phyloP scores from a whole-genome alignment of 225 moss, liverwort and hornwort genomes.

The Sphagnum contortum region DNA sequence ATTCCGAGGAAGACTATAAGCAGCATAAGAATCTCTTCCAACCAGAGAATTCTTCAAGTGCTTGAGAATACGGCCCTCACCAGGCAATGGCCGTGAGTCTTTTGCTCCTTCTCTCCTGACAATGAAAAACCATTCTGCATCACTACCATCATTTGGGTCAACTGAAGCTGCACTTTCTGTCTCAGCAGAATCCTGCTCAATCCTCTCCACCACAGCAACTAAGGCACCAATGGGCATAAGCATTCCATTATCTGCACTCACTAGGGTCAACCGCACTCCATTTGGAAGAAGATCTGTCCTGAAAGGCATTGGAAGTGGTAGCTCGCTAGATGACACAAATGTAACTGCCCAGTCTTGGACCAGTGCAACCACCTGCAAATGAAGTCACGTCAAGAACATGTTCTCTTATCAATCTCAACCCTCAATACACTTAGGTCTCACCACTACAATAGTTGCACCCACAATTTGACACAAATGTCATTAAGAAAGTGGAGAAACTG shows the following conservation, averaged over 20 bases:
- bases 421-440: too few relatives aligned
- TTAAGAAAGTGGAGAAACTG: too few relatives aligned
- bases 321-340: constrained; percentile 90
- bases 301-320: constrained; percentile 93
- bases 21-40: constrained; percentile 51
- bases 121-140: constrained; percentile 19
- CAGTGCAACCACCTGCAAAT: constrained; percentile 41
- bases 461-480: too few relatives aligned
- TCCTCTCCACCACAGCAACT: constrained; percentile 60
- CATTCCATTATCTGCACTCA: constrained; percentile 59
- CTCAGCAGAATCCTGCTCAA: constrained; percentile 1
- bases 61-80: constrained; percentile 79
- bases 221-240: constrained; percentile 59
- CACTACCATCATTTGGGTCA: constrained; percentile 13
- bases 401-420: too few relatives aligned
- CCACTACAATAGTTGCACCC: too few relatives aligned
- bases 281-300: constrained; percentile 61
- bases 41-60: constrained; percentile 48
- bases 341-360: constrained; percentile 89
- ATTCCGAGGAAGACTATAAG: constrained; percentile 50
- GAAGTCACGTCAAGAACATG: too few relatives aligned
- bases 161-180: constrained; percentile 29
- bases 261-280: constrained; percentile 67
- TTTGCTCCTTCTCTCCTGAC: constrained; percentile 67
- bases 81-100: constrained; percentile 62